Base-by-base conservation (phyloP, 2,329 filamentous ascomycete genomes). In the Eurotiales sp. region DNA sequence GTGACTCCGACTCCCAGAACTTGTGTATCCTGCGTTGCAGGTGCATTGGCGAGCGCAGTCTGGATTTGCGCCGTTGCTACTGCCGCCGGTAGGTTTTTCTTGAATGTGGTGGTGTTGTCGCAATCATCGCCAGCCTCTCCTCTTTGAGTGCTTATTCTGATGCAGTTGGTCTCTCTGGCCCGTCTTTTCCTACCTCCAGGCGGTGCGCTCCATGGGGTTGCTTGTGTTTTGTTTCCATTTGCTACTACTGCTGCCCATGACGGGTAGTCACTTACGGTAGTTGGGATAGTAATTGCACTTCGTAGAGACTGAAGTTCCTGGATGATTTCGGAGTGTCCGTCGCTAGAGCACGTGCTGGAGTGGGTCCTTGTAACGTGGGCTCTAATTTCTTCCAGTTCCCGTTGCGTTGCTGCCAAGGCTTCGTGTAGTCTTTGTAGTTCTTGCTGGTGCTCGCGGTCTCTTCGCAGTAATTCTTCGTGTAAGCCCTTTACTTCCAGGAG, bases 11-110 rank as follows among this genome's bases (percentile, higher is more conserved):
- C 44, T 0, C 43, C 44, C 5, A 34, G 23, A 19, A 53, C 46
- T 14, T 55, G 7, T 25, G 11, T 48, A 32, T 45, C 55, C 30
- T 57, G 10, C 4, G 43, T 55, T 8, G 52, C 22, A 8, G n/a
- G 32, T 4, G 53, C 19, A 11, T 45, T 52, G 17, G 5, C 15
- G 1, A 55, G 44, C 25, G 50, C 25, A 51, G 3, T 43, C 40
- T 43, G 21, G 37, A 41, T 41, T 41, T 41, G 37, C 2, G 37
- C 37, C 37, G 19, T 41, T 15, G 37, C 11, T 21, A 41, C 37
- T 25, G 12, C 21, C 21, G 37, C 1, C 2, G 37, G 37, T 42
- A 42, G 39, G 5, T 42, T 42, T 27, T 42, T 41, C 37, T 12
- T 41, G 19, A 41, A 41, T 41, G 19, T 41, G 37, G 21, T 41